Evolutionary conservation across 2,329 filamentous ascomycete species (phyloP).

Genomic region (Samsoniella hepiali): DNA sequence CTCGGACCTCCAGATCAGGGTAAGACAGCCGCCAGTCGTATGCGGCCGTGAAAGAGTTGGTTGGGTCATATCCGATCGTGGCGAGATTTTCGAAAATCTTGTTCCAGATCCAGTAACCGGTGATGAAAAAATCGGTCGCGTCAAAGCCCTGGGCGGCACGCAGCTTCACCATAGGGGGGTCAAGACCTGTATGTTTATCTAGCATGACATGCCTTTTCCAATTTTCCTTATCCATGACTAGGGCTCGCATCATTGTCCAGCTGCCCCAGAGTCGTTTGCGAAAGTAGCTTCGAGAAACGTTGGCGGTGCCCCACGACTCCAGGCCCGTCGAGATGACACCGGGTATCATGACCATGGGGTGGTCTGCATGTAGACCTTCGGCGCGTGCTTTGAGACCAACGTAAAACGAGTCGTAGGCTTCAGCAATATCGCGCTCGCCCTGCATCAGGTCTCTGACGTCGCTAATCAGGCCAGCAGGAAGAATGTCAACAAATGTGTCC

Average conservation of each 20-base stretch:
- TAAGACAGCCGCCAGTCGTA: constrained; percentile 95
- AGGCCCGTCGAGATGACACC: constrained; percentile 96
- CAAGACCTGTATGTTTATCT: constrained; percentile 84
- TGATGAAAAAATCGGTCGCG: constrained; percentile 92
- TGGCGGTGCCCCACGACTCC: constrained; percentile 92
- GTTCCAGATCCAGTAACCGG: constrained; percentile 97
- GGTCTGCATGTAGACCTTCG: constrained; percentile 76
- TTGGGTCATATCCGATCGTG: constrained; percentile 91
- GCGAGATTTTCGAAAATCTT: constrained; percentile 97
- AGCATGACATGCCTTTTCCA: constrained; percentile 99
- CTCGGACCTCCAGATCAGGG: constrained; percentile 79
- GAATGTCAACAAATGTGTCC: constrained; percentile 79
- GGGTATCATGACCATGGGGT: constrained; percentile 95
- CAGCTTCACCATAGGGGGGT: constrained; percentile 86
- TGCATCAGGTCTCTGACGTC: constrained; percentile 85
- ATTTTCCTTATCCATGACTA: constrained; percentile 86
- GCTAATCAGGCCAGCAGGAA: constrained; percentile 79
- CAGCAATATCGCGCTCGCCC: constrained; percentile 75
- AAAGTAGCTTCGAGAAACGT: constrained; percentile 84
- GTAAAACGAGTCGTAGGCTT: constrained; percentile 90
- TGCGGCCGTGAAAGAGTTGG: constrained; percentile 65
- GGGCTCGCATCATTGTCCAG: constrained; percentile 97
- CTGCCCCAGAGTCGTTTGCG: constrained; percentile 93
- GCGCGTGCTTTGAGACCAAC: constrained; percentile 79
- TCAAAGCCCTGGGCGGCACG: constrained; percentile 95